These are phyloP conservation scores for Heimioporus sp. DNA, from an alignment of 768 basidiomycete genomes.

Conservation along the genomic window DNA sequence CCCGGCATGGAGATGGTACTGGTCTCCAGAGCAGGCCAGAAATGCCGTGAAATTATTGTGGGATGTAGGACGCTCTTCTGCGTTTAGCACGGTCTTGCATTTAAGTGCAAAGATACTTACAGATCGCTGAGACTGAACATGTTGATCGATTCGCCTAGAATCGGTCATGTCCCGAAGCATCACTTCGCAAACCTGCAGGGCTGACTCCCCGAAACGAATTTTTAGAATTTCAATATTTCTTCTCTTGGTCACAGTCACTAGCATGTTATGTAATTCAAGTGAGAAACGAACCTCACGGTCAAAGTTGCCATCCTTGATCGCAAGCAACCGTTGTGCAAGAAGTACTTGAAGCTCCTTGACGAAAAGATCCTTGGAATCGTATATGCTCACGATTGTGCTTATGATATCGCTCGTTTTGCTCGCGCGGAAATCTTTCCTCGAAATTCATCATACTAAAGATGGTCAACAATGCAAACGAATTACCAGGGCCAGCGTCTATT, in stretches of 20 bases:
- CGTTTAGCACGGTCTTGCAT: constrained; percentile 3
- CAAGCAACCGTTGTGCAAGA: constrained; percentile 82
- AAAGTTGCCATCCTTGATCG: constrained; percentile 74
- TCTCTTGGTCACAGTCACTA: constrained; percentile 48
- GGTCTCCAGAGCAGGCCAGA: constrained; percentile 88
- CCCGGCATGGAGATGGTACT: constrained; percentile 79
- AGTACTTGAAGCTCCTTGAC: constrained; percentile 93
- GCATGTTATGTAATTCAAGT: background rate
- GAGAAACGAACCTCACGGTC: constrained; percentile 54
- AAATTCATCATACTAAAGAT: background rate
- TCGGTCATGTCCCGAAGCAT: constrained; percentile 98
- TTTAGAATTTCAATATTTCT: constrained; percentile 93
- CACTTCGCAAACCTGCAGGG: constrained; percentile 94
- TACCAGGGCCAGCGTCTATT: constrained; percentile 93
- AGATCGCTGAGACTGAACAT: constrained; percentile 70
- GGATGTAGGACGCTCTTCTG: constrained; percentile 74
- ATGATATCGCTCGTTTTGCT: constrained; percentile 93
- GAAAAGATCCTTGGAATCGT: constrained; percentile 95
- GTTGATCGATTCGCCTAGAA: constrained; percentile 85
- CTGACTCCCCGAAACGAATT: constrained; percentile 90
- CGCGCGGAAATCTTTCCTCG: constrained; percentile 74
- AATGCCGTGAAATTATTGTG: constrained; percentile 88
- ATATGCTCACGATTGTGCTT: constrained; percentile 95
- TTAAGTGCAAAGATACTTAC: constrained; percentile 39
- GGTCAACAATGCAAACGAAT: constrained; percentile 12